Evolutionary conservation across 139 green algal species (phyloP).

Genomic region (Picochlorum sp.): DNA sequence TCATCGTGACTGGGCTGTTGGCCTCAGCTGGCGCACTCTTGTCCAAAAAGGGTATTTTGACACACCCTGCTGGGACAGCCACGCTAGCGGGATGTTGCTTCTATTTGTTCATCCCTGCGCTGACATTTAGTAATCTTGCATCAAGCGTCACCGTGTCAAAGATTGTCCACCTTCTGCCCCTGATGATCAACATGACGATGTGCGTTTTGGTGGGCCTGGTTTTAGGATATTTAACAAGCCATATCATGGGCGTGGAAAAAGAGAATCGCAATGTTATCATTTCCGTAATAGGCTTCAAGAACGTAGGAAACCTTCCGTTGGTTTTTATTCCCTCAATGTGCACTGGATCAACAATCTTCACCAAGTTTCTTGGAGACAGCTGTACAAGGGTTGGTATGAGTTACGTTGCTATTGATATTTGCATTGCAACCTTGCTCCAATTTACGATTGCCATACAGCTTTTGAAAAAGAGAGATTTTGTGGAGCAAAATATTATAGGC

Average conservation of each 20-base stretch:
- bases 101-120: constrained; percentile 15
- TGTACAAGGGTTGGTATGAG: constrained; percentile 16
- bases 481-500: not conserved
- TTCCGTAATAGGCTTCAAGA: constrained; percentile 10
- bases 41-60: constrained; percentile 6
- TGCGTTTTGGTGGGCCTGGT: constrained; percentile 8
- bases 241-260: constrained; percentile 1
- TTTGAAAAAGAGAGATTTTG: constrained; percentile 4
- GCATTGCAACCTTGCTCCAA: constrained; percentile 19
- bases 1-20: constrained; percentile 15
- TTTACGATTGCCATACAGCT: constrained; percentile 27
- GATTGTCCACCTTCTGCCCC: constrained; percentile 23
- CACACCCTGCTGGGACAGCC: not conserved
- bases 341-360: constrained; percentile 15
- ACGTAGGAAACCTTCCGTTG: constrained; percentile 27
- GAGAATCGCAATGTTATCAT: constrained; percentile 2
- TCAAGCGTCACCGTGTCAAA: constrained; percentile 9
- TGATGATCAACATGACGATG: constrained; percentile 26
- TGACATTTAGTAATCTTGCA: constrained; percentile 21
- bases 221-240: constrained; percentile 7
- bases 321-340: constrained; percentile 26
- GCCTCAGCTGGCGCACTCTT: constrained; percentile 5
- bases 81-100: constrained; percentile 12
- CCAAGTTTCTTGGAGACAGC: constrained; percentile 10
- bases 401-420: constrained; percentile 23